Percentiles rank a stretch among this genome's conserved stretches.
Evolutionary conservation across 768 basidiomycete species (phyloP).

Genomic region (Porpolomopsis calyptriformis): DNA sequence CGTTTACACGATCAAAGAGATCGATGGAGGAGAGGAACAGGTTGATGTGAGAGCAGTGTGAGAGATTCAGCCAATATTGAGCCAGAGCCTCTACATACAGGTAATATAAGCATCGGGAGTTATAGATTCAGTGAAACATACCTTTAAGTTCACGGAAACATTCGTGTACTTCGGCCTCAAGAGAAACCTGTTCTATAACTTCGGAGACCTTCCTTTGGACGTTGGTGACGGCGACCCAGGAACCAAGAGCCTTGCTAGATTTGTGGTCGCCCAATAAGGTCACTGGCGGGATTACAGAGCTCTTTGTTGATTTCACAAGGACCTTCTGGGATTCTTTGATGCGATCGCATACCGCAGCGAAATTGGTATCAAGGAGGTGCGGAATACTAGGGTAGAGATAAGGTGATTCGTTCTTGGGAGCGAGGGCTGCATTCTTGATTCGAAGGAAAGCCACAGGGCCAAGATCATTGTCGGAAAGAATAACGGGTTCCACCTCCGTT

Average conservation of each 20-base stretch:
- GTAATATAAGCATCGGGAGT: neutral
- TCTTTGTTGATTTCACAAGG: neutral
- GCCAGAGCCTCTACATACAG: slow-evolving; percentile 40
- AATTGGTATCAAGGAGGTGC: slow-evolving; percentile 40
- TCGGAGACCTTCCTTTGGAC: slow-evolving; percentile 25
- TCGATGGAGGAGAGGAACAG: slow-evolving; percentile 76
- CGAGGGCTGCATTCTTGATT: slow-evolving; percentile 57
- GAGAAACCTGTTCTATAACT: slow-evolving; percentile 21
- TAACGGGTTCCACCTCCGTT: slow-evolving; percentile 55
- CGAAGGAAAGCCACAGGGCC: slow-evolving; percentile 88
- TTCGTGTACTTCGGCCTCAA: slow-evolving; percentile 61
- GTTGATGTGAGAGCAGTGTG: slow-evolving; percentile 66
- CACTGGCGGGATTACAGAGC: slow-evolving; percentile 2
- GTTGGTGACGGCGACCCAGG: slow-evolving; percentile 67
- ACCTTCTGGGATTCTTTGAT: slow-evolving; percentile 10
- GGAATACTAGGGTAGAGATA: slow-evolving; percentile 29
- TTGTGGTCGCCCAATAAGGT: no score
- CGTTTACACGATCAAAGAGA: slow-evolving; percentile 68
- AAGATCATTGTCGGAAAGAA: slow-evolving; percentile 72
- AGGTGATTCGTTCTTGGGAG: slow-evolving; percentile 32
- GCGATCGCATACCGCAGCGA: slow-evolving; percentile 18
- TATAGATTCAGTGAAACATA: slow-evolving; percentile 20
- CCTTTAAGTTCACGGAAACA: slow-evolving; percentile 63
- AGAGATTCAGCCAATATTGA: slow-evolving; percentile 37
- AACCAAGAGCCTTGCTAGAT: slow-evolving; percentile 21